Evolutionary conservation across 306 rosid genomes (phyloP), one percentile per base, ranked within the genome.

Genomic region (Ammopiptanthus mongolicus): DNA sequence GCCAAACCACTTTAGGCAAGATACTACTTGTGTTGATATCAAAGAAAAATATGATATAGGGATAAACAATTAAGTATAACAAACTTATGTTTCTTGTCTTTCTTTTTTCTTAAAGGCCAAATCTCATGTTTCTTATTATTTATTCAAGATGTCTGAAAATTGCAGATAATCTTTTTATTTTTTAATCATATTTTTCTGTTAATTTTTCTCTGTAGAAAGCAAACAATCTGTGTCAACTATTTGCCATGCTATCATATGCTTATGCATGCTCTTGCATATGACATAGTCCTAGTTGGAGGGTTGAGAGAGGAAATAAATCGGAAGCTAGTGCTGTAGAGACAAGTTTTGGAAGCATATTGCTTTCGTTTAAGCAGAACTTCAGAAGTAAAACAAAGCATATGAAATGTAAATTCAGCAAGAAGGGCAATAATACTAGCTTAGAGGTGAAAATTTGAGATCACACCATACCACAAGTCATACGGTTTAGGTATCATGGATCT

Each of bases 21-120:
- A 74, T 64, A 55, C 50, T 64, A 55, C 50, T 71, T 69, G 60
- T 41, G 28, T 25, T 52, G 44, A 36, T 39, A 55, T 65, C n/a
- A 53, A 66, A 19, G 31, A 29, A 47, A 52, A 51, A 71, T n/a
- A 53, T 65, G 61, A 51, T 63, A 52, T 64, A 48, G 31, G 8
- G 25, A 37, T 12, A 62, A n/a, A 6, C 8, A 70, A 18, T 25
- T 13, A 39, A 12, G 46, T 56, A 60, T 36, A 28, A 34, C 69
- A 69, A 46, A 46, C 18, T n/a, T n/a, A n/a, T n/a, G 14, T 57
- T 55, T 73, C 5, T 19, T 59, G 78, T 47, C 22, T 29, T 48
- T 57, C 8, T 15, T 39, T n/a, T n/a, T n/a, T n/a, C n/a, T n/a
- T 25, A 21, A 5, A 46, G 59, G 6, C 61, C 46, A 46, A 74